Percentiles rank a stretch among this genome's conserved stretches.
Conservation (phyloP, 2,329 filamentous ascomycete species). For the Curvularia spicifera region DNA sequence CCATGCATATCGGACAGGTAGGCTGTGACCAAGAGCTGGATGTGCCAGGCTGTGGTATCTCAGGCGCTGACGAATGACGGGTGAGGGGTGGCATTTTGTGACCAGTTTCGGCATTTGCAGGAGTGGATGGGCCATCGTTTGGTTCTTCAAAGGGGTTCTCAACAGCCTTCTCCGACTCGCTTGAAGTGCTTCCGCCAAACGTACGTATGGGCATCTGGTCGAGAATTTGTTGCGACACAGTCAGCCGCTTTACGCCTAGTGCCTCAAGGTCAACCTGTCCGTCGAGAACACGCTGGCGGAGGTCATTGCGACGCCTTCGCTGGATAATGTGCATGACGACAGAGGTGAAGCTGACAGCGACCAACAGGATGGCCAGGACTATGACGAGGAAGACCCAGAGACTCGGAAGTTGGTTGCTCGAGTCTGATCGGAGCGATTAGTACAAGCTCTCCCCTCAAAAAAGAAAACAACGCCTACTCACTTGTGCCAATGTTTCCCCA, state of each 20-base stretch:
- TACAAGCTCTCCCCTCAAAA: background rate
- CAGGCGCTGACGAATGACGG: conserved; percentile 31
- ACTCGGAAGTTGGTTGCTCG: conserved; percentile 68
- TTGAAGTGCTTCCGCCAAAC: conserved; percentile 58
- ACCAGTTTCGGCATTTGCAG: conserved; percentile 25
- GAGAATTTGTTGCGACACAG: conserved; percentile 74
- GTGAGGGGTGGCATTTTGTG: conserved; percentile 20
- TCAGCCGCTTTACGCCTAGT: conserved; percentile 81
- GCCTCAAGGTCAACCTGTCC: conserved; percentile 88
- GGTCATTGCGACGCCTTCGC: conserved; percentile 68
- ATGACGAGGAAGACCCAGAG: conserved; percentile 80
- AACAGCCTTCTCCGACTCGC: conserved; percentile 27
- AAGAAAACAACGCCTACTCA: conserved; percentile 26
- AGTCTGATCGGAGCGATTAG: conserved; percentile 18
- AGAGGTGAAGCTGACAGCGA: conserved; percentile 71
- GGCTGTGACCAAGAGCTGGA: conserved; percentile 68
- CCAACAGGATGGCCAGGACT: conserved; percentile 73
- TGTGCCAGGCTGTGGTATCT: conserved; percentile 13
- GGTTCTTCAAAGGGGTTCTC: conserved; percentile 19
- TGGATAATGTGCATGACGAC: conserved; percentile 79
- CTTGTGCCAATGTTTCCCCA: conserved; percentile 58
- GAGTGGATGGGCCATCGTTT: conserved; percentile 17
- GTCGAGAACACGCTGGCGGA: conserved; percentile 72
- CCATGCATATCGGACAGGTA: conserved; percentile 87
- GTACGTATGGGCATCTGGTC: conserved; percentile 78